phyloP scores from a whole-genome alignment of 495 filamentous ascomycete genomes.

The Hypoxylon cercidicola region DNA sequence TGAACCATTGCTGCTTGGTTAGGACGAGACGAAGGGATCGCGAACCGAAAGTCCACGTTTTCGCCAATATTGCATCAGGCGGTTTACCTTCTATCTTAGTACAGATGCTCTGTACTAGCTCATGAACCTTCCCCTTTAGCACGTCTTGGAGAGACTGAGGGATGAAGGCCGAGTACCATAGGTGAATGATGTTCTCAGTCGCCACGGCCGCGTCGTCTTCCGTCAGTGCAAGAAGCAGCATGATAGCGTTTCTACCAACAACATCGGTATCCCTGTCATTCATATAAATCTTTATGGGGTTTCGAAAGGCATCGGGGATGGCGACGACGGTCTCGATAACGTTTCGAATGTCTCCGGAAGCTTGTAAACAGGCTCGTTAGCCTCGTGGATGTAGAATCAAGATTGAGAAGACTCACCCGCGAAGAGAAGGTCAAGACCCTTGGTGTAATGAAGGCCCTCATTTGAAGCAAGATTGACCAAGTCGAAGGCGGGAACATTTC shows the following conservation, averaged over 20 bases:
- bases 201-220: slow-evolving; percentile 15
- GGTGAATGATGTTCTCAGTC: slow-evolving; percentile 31
- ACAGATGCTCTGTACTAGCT: slow-evolving; percentile 35
- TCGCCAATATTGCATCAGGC: slow-evolving; percentile 16
- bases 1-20: slow-evolving; percentile 30
- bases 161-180: slow-evolving; percentile 40
- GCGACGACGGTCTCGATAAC: slow-evolving; percentile 53
- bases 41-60: slow-evolving; percentile 39
- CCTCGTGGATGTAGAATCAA: neutral
- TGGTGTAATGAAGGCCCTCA: slow-evolving; percentile 51
- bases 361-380: slow-evolving; percentile 29
- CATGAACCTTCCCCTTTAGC: slow-evolving; percentile 22
- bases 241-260: slow-evolving; percentile 60
- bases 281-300: slow-evolving; percentile 43
- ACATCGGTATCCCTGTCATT: slow-evolving; percentile 59
- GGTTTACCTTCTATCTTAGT: slow-evolving; percentile 29
- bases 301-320: slow-evolving; percentile 44
- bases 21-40: slow-evolving; percentile 38
- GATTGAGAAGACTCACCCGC: slow-evolving; percentile 46
- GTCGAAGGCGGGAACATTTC: slow-evolving; percentile 60
- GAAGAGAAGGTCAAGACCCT: slow-evolving; percentile 53
- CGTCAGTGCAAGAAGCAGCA: slow-evolving; percentile 53
- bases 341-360: slow-evolving; percentile 62
- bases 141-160: slow-evolving; percentile 8
- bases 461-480: slow-evolving; percentile 53